These are phyloP conservation scores for Macadamia tetraphylla DNA, from an alignment of 164 flowering plant genomes.

Conservation along the genomic window DNA sequence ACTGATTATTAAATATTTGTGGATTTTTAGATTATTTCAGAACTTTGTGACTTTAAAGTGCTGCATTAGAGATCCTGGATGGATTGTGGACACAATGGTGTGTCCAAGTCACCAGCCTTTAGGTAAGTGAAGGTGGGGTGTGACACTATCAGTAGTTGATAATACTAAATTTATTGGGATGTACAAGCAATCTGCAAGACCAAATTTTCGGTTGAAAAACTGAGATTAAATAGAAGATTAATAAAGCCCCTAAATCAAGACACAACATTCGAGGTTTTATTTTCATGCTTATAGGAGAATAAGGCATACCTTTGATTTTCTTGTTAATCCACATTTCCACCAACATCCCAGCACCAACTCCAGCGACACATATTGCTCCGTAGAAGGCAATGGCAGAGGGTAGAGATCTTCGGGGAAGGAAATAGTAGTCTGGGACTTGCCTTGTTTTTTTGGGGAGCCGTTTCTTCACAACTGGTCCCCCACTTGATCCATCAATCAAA, in stretches of 20 bases:
- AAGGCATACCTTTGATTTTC: slow-evolving; percentile 56
- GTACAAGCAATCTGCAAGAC: too few relatives aligned
- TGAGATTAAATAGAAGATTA: not conserved
- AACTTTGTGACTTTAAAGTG: too few relatives aligned
- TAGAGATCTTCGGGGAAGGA: slow-evolving; percentile 68
- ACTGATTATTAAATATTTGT: too few relatives aligned
- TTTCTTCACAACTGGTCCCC: slow-evolving; percentile 38
- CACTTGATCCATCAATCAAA: slow-evolving; percentile 22
- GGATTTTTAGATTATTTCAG: too few relatives aligned
- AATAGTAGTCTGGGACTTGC: slow-evolving; percentile 73
- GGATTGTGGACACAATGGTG: too few relatives aligned
- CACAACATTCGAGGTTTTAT: not conserved
- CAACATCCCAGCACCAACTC: slow-evolving; percentile 87
- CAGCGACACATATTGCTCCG: slow-evolving; percentile 65
- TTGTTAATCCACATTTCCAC: slow-evolving; percentile 73
- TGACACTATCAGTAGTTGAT: too few relatives aligned
- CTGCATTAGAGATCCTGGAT: too few relatives aligned
- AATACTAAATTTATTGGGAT: too few relatives aligned
- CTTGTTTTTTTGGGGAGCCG: slow-evolving; percentile 59
- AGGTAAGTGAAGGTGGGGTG: too few relatives aligned
- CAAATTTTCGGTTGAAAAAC: too few relatives aligned
- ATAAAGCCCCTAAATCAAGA: not conserved
- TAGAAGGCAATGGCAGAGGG: slow-evolving; percentile 56
- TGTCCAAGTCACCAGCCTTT: too few relatives aligned
- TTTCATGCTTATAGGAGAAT: not conserved